These are phyloP conservation scores for Tylopilus sp. DNA, from an alignment of 768 basidiomycete genomes.

Conservation along the genomic window DNA sequence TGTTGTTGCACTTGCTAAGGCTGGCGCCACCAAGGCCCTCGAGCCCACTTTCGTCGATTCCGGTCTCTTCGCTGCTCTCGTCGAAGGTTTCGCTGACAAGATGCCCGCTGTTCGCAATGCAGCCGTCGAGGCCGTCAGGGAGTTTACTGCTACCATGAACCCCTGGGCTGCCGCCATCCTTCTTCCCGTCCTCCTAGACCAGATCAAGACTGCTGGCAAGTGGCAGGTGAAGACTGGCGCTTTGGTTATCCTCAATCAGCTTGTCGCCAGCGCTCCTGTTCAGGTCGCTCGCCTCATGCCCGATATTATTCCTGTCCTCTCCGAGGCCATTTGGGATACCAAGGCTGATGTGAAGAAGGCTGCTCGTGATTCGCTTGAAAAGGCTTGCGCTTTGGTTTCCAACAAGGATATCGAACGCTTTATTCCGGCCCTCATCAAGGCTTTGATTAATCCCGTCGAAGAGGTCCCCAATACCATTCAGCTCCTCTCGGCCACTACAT, in stretches of 20 bases:
- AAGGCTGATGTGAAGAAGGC: conserved; percentile 99
- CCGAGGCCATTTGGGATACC: conserved; percentile 98
- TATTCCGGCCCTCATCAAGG: conserved; percentile 96
- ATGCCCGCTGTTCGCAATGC: conserved; percentile 82
- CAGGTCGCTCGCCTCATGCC: conserved; percentile 90
- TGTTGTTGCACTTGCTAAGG: conserved; percentile 60
- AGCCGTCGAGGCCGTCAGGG: conserved; percentile 78
- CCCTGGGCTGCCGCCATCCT: conserved; percentile 83
- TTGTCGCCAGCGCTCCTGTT: conserved; percentile 75
- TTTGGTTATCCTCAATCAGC: conserved; percentile 78
- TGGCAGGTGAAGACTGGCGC: conserved; percentile 96
- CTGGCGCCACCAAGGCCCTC: conserved; percentile 74
- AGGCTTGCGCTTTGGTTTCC: conserved; percentile 89
- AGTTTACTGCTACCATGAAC: conserved; percentile 75
- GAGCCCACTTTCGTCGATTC: conserved; percentile 88
- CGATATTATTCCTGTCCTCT: conserved; percentile 89
- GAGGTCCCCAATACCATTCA: conserved; percentile 95
- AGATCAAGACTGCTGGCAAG: conserved; percentile 95
- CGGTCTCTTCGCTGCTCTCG: conserved; percentile 79
- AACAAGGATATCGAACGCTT: conserved; percentile 99
- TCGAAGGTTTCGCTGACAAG: conserved; percentile 95
- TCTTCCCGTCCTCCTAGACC: conserved; percentile 84
- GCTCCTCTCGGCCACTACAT: conserved; percentile 96
- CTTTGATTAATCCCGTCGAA: conserved; percentile 98
- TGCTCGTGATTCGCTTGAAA: conserved; percentile 90